Percentiles rank a stretch among this genome's conserved stretches.
Conservation (phyloP, 2,329 filamentous ascomycete genomes). For the Tolypocladium ovalisporum region DNA sequence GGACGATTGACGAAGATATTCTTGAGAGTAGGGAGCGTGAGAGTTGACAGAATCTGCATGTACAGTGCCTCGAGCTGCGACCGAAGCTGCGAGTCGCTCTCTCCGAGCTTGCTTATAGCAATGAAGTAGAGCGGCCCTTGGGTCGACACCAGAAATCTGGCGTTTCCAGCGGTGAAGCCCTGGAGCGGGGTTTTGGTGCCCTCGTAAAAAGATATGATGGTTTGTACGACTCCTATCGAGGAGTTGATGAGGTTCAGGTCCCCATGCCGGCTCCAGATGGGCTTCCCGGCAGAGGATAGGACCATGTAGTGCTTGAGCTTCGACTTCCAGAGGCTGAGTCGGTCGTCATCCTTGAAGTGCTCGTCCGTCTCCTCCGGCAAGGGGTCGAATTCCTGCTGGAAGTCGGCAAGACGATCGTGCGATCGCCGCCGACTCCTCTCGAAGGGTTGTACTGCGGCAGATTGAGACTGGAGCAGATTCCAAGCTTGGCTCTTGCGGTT, state of each 20-base stretch:
- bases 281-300: slow-evolving; percentile 89
- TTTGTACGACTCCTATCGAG: slow-evolving; percentile 91
- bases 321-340: slow-evolving; percentile 70
- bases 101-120: slow-evolving; percentile 82
- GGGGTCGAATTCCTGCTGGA: slow-evolving; percentile 68
- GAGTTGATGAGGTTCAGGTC: slow-evolving; percentile 82
- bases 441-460: slow-evolving; percentile 49
- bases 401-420: slow-evolving; percentile 51
- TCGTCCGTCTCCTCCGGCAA: slow-evolving; percentile 45
- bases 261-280: slow-evolving; percentile 92
- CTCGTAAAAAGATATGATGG: slow-evolving; percentile 95
- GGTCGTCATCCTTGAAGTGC: slow-evolving; percentile 38
- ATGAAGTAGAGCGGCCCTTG: slow-evolving; percentile 87
- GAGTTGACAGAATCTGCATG: slow-evolving; percentile 93
- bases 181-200: slow-evolving; percentile 64
- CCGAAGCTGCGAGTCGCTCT: slow-evolving; percentile 80
- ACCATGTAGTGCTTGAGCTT: slow-evolving; percentile 98
- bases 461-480: slow-evolving; percentile 53
- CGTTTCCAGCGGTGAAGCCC: slow-evolving; percentile 77
- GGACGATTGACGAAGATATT: slow-evolving; percentile 83
- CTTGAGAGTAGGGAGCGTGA: slow-evolving; percentile 78
- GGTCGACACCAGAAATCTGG: slow-evolving; percentile 75
- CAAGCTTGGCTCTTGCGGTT: slow-evolving; percentile 58
- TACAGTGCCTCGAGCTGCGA: slow-evolving; percentile 88
- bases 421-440: slow-evolving; percentile 35